phyloP scores from a whole-genome alignment of 768 basidiomycete species.

The Auricularia auricula-judae region DNA sequence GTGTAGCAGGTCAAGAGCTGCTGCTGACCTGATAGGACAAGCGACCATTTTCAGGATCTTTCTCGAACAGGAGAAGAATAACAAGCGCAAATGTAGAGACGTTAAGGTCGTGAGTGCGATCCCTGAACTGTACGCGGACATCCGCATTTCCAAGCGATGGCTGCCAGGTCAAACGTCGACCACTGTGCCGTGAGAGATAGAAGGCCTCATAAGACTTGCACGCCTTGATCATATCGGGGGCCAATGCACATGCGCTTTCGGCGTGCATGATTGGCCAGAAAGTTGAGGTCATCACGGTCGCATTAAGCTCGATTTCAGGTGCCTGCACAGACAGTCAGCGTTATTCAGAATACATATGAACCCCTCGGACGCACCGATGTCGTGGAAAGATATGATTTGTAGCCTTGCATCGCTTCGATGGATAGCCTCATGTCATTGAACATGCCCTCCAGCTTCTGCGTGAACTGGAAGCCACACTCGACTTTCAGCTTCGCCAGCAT shows the following conservation, averaged over 20 bases:
- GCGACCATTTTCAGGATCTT: slow-evolving; percentile 51
- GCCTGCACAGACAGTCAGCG: slow-evolving; percentile 29
- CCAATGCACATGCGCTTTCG: slow-evolving; percentile 51
- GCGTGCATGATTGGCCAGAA: slow-evolving; percentile 85
- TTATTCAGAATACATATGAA: not conserved
- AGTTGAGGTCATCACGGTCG: slow-evolving; percentile 91
- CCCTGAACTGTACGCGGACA: slow-evolving; percentile 71
- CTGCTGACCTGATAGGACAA: slow-evolving; percentile 62
- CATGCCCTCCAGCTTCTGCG: slow-evolving; percentile 97
- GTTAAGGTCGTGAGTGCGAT: slow-evolving; percentile 77
- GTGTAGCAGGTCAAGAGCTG: not conserved
- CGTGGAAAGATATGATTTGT: slow-evolving; percentile 46
- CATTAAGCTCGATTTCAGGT: slow-evolving; percentile 68
- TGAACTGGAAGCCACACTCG: slow-evolving; percentile 94
- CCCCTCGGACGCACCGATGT: slow-evolving; percentile 39
- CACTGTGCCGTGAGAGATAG: slow-evolving; percentile 82
- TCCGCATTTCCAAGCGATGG: slow-evolving; percentile 84
- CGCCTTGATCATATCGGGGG: slow-evolving; percentile 48
- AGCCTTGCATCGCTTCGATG: slow-evolving; percentile 67
- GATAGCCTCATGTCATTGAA: slow-evolving; percentile 94
- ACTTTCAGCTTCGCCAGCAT: slow-evolving; percentile 97
- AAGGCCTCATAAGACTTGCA: slow-evolving; percentile 78
- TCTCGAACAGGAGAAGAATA: slow-evolving; percentile 80
- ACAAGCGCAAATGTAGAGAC: slow-evolving; percentile 84
- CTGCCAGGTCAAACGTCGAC: slow-evolving; percentile 87